These are phyloP conservation scores for Plenodomus biglobosus DNA, from an alignment of 2,329 filamentous ascomycete species.

Conservation along the genomic window DNA sequence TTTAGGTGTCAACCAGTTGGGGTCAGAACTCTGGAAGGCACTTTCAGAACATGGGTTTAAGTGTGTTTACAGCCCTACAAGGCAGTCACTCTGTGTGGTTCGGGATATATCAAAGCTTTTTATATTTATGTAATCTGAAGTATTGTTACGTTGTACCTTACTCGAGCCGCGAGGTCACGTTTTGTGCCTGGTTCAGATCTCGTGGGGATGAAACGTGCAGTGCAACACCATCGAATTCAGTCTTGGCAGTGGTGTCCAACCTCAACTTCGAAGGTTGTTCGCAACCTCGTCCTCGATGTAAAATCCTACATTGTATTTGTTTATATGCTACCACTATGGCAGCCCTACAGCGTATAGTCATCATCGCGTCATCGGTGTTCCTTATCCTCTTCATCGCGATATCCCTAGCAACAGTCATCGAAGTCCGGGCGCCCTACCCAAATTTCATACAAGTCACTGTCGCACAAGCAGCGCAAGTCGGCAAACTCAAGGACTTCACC, in stretches of 20 bases:
- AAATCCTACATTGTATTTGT: neutral
- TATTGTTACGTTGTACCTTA: too few relatives aligned
- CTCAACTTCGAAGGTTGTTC: slow-evolving; percentile 1
- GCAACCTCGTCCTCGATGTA: neutral
- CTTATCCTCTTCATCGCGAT: slow-evolving; percentile 35
- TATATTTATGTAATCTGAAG: too few relatives aligned
- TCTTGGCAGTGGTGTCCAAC: slow-evolving; percentile 7
- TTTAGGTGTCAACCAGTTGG: too few relatives aligned
- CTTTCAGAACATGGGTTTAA: too few relatives aligned
- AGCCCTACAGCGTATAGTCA: slow-evolving; percentile 21
- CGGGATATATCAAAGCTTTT: too few relatives aligned
- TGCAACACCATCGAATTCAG: slow-evolving; percentile 16
- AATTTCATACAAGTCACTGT: slow-evolving; percentile 26
- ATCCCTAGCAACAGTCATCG: slow-evolving; percentile 31
- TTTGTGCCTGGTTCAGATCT: slow-evolving; percentile 19
- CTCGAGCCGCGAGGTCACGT: too few relatives aligned
- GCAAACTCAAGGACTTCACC: slow-evolving; percentile 17
- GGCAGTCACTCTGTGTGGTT: too few relatives aligned
- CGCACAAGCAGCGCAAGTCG: slow-evolving; percentile 32
- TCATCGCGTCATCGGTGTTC: slow-evolving; percentile 27
- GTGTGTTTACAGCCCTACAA: too few relatives aligned
- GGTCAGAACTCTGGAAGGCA: too few relatives aligned
- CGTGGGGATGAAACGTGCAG: slow-evolving; percentile 20
- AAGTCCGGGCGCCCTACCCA: slow-evolving; percentile 26
- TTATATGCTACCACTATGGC: slow-evolving; percentile 15